Evolutionary conservation across 2,329 filamentous ascomycete genomes (phyloP).

Genomic region (Pyrenochaeta sp.): DNA sequence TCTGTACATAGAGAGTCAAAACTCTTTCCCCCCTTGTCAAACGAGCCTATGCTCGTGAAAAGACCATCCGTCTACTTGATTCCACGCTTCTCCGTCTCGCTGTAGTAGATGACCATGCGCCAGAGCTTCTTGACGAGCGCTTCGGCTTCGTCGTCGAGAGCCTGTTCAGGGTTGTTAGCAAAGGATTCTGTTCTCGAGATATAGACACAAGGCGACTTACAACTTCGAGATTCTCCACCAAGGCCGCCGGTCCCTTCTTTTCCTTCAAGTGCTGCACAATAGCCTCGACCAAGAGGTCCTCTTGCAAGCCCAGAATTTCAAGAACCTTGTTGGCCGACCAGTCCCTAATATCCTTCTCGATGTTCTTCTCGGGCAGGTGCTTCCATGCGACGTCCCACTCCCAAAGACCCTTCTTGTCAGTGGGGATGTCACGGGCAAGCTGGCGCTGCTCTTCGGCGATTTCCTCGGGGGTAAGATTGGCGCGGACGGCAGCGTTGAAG

Average conservation of each 20-base stretch:
- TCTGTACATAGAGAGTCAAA: not conserved
- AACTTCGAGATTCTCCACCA: conserved; percentile 85
- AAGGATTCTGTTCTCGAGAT: conserved; percentile 8
- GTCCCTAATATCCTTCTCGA: conserved; percentile 85
- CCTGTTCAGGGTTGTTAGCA: conserved; percentile 61
- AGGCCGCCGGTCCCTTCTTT: conserved; percentile 74
- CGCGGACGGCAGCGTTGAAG: conserved; percentile 54
- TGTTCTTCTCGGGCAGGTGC: conserved; percentile 79
- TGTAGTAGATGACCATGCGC: conserved; percentile 98
- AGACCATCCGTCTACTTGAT: conserved; percentile 59
- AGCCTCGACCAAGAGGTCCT: conserved; percentile 92
- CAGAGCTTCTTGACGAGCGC: conserved; percentile 95
- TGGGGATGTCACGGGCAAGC: conserved; percentile 88
- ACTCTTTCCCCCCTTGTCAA: not conserved
- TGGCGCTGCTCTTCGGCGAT: conserved; percentile 80
- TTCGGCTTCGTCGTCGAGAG: conserved; percentile 93
- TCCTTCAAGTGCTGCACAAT: conserved; percentile 86
- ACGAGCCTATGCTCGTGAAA: not conserved
- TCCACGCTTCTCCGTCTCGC: conserved; percentile 90
- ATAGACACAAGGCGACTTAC: conserved; percentile 60
- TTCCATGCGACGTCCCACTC: conserved; percentile 94
- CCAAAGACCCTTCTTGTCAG: conserved; percentile 86
- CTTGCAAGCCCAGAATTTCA: conserved; percentile 94
- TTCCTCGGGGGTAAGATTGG: conserved; percentile 80
- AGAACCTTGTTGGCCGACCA: conserved; percentile 99